Conservation (phyloP, 257 asterid genomes). For the Solanum piurae region DNA sequence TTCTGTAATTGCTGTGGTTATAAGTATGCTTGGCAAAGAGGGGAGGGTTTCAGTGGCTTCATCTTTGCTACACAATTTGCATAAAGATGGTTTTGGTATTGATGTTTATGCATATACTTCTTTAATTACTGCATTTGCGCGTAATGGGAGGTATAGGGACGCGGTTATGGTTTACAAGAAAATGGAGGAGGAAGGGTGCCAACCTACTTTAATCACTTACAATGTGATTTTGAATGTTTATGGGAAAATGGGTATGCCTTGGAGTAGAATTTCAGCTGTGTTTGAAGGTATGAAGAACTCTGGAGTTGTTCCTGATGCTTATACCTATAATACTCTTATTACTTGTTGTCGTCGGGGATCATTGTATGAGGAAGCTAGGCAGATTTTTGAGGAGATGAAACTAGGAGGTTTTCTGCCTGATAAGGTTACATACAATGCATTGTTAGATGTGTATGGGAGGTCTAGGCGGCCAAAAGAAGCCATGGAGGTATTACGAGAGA, state of each 20-base stretch:
- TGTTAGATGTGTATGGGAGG: slow-evolving; percentile 86
- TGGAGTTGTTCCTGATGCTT: slow-evolving; percentile 64
- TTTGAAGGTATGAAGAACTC: slow-evolving; percentile 64
- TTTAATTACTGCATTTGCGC: slow-evolving; percentile 46
- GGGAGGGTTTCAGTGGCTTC: slow-evolving; percentile 57
- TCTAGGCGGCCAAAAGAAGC: slow-evolving; percentile 82
- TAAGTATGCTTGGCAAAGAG: slow-evolving; percentile 65
- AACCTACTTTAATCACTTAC: slow-evolving; percentile 75
- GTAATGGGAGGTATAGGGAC: slow-evolving; percentile 64
- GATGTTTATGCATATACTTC: slow-evolving; percentile 87
- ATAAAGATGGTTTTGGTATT: slow-evolving; percentile 46
- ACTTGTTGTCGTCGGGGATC: slow-evolving; percentile 79
- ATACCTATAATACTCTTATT: slow-evolving; percentile 82
- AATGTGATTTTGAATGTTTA: slow-evolving; percentile 78
- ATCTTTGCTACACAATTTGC: slow-evolving; percentile 49
- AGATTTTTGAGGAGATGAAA: slow-evolving; percentile 74
- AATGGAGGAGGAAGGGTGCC: slow-evolving; percentile 90
- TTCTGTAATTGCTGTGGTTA: slow-evolving; percentile 60
- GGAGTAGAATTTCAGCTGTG: slow-evolving; percentile 51
- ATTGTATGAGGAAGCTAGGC: slow-evolving; percentile 72
- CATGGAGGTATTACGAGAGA: slow-evolving; percentile 73
- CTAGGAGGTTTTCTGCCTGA: slow-evolving; percentile 61
- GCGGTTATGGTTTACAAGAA: slow-evolving; percentile 65
- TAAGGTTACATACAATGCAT: slow-evolving; percentile 77
- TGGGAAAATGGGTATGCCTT: slow-evolving; percentile 98